Evolutionary conservation across 495 filamentous ascomycete genomes (phyloP), one percentile per base, ranked within the genome.

Genomic region (Letharia columbiana): DNA sequence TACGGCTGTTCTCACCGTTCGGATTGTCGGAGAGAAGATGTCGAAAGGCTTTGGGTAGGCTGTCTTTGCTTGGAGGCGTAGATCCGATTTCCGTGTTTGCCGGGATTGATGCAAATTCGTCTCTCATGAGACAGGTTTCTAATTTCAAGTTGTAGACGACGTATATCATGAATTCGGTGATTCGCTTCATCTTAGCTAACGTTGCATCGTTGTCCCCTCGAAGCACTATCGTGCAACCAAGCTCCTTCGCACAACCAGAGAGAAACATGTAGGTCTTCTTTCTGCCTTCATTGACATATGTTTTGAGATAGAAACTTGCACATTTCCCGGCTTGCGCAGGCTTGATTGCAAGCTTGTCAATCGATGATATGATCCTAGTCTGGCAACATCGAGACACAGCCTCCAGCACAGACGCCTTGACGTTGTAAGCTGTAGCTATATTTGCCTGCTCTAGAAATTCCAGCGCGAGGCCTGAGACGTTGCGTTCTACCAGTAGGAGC

Each of bases 161-260:
- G 72, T 97, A 99, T 64, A 93, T 86, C 92, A 99, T 96, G 71
- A 99, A 96, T 74, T 99, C 95, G 4, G 94, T 95, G 71, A 99
- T 95, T 56, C 84, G 85, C 73, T 99, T 99, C 74, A 99, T 86
- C 66, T 84, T 89, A 4, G 83, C 78, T 9, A 99, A 82, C 0
- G 84, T 78, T 50, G 83, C 74, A 41, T 85, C 87, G 57, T 88
- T 81, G 31, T 86, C 91, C 4, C 95, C 95, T 50, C 95, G 89
- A 33, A 99, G 80, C 20, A 95, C 91, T 71, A 99, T 96, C 3
- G 95, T 99, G 73, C 95, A 99, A 3, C 95, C 95, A 23, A 98
- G 86, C 61, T 93, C 90, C 72, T 89, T 90, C n/a, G 88, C 83
- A 68, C 92, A 96, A 12, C 95, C 95, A 20, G 92, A 95, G 5